These are phyloP conservation scores for Colletotrichum coccodes DNA, from an alignment of 2,329 filamentous ascomycete genomes.

Conservation along the genomic window DNA sequence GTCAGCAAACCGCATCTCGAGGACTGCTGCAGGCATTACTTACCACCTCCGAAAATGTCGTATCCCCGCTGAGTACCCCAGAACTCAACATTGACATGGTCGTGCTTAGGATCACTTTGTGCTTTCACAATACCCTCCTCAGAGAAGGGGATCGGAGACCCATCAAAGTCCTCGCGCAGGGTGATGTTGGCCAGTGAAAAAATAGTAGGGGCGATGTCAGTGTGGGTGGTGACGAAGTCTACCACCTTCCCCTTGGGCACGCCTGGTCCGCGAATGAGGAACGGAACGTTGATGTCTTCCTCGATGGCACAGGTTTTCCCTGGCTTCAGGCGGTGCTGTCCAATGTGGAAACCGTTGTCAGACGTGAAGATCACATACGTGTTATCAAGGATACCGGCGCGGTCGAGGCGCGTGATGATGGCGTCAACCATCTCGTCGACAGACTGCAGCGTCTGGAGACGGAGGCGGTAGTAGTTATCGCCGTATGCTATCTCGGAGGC, in stretches of 20 bases:
- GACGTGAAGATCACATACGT: constrained; percentile 69
- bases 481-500: constrained; percentile 55
- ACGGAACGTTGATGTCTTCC: constrained; percentile 68
- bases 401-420: constrained; percentile 52
- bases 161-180: constrained; percentile 64
- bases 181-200: constrained; percentile 55
- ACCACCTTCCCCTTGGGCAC: constrained; percentile 51
- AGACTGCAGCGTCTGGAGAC: constrained; percentile 61
- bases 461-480: constrained; percentile 61
- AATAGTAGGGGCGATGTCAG: constrained; percentile 71
- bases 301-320: constrained; percentile 69
- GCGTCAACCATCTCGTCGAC: constrained; percentile 65
- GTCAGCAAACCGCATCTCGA: not conserved
- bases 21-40: not conserved
- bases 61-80: constrained; percentile 53
- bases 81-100: constrained; percentile 68
- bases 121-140: constrained; percentile 36
- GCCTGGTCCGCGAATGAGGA: constrained; percentile 66
- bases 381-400: constrained; percentile 69
- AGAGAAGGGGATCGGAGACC: constrained; percentile 59
- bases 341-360: constrained; percentile 71
- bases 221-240: constrained; percentile 66
- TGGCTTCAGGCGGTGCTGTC: constrained; percentile 66
- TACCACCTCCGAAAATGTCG: constrained; percentile 10
- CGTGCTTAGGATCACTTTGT: constrained; percentile 46